Evolutionary conservation across 176 grass and related monocot genomes (phyloP).

Genomic region (Rhynchospora breviuscula): DNA sequence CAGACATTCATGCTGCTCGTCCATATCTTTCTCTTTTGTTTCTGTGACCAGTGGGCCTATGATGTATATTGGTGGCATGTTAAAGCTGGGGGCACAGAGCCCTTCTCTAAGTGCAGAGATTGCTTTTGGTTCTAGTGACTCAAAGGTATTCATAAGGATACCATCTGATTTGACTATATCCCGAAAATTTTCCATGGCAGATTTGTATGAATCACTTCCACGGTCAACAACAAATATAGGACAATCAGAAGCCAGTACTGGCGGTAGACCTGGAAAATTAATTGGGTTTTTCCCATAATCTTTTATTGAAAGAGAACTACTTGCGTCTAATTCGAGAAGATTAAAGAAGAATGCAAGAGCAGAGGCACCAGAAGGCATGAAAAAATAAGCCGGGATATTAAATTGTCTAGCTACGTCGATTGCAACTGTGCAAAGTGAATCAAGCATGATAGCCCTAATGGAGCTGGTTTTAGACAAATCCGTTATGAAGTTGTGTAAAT

Average conservation of each 20-base stretch:
- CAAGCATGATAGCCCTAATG: background rate
- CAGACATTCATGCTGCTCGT: conserved; percentile 13
- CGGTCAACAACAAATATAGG: background rate
- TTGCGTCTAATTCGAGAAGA: background rate
- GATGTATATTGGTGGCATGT: conserved; percentile 8
- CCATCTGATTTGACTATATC: background rate
- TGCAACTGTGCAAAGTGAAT: background rate
- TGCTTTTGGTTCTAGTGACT: conserved; percentile 16
- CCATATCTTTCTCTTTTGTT: background rate
- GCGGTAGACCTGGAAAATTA: background rate
- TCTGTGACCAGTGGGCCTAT: conserved; percentile 14
- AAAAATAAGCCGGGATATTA: background rate
- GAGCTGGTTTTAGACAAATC: background rate
- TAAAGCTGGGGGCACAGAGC: background rate
- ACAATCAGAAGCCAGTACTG: background rate
- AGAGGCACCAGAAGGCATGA: background rate
- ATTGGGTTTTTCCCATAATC: background rate
- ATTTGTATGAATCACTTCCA: background rate
- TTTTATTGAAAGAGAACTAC: conserved; percentile 7
- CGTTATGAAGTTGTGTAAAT: conserved; percentile 8
- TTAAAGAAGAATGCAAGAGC: background rate
- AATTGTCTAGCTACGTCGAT: conserved; percentile 10
- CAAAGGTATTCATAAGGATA: conserved; percentile 16
- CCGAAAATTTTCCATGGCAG: background rate
- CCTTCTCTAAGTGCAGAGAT: conserved; percentile 16